Conservation (phyloP, 2,329 filamentous ascomycete species). For the Mollisiaceae sp. region DNA sequence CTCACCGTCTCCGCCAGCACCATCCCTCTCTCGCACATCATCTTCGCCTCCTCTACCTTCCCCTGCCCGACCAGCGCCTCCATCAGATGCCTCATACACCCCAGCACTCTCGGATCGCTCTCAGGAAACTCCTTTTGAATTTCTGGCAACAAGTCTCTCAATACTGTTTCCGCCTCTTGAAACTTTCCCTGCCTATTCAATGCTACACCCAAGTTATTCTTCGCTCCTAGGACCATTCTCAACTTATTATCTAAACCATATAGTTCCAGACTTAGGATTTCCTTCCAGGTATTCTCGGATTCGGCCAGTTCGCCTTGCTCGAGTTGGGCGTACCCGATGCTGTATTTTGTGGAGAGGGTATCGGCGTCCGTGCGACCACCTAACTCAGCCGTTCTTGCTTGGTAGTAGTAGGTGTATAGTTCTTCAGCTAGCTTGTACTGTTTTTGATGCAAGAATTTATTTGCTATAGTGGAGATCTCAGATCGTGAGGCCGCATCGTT, state of each 20-base stretch:
- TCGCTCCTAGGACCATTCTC: background rate
- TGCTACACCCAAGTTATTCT: background rate
- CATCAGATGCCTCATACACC: conserved; percentile 9
- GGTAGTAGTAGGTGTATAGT: background rate
- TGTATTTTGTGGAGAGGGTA: background rate
- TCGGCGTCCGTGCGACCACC: background rate
- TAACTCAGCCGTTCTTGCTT: background rate
- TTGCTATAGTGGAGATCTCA: background rate
- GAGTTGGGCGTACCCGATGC: background rate
- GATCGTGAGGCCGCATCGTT: background rate
- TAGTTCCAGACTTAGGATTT: background rate
- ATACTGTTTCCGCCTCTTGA: background rate
- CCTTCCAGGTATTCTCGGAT: background rate
- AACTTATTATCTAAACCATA: background rate
- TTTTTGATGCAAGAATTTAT: background rate
- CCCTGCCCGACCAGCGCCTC: background rate
- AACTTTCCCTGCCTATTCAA: background rate
- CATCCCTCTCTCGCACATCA: background rate
- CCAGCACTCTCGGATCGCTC: conserved; percentile 2
- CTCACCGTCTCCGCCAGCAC: background rate
- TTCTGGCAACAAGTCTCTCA: background rate
- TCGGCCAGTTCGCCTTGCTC: background rate
- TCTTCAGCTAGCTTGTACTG: background rate
- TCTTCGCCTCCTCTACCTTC: background rate
- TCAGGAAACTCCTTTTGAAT: background rate